phyloP scores from a whole-genome alignment of 257 asterid species.

The Scutellaria minor region DNA sequence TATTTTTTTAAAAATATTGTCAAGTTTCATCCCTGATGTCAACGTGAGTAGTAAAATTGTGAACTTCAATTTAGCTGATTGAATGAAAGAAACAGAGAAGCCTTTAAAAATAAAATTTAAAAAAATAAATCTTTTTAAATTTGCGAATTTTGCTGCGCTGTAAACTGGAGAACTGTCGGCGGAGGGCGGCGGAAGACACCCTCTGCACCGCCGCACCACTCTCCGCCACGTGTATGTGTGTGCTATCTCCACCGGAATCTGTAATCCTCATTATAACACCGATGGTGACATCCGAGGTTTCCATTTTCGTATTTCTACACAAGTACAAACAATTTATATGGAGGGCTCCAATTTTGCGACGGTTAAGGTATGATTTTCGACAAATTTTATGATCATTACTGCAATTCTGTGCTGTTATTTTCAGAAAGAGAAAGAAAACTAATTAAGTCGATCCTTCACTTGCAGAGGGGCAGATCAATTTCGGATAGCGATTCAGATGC shows the following conservation, averaged over 20 bases:
- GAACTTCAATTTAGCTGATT: no score
- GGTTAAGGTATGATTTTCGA: constrained; percentile 24
- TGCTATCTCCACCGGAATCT: background rate
- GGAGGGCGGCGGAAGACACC: constrained; percentile 38
- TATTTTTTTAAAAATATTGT: no score
- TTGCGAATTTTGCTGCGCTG: background rate
- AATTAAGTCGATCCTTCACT: background rate
- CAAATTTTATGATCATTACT: background rate
- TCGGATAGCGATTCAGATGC: constrained; percentile 34
- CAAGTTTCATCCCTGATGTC: no score
- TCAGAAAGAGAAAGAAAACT: background rate
- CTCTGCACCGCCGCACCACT: background rate
- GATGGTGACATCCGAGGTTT: background rate
- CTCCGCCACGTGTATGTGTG: constrained; percentile 32
- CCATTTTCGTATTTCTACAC: background rate
- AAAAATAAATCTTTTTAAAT: no score
- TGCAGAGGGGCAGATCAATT: constrained; percentile 40
- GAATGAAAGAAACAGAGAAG: no score
- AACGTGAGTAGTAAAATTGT: no score
- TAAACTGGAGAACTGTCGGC: constrained; percentile 16
- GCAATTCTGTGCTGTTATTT: background rate
- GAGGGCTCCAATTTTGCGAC: background rate
- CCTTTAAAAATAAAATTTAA: no score
- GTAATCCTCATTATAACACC: background rate
- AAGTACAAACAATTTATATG: constrained; percentile 18